Evolutionary conservation across 129 eudicot species (phyloP), one percentile per base, ranked within the genome.

Genomic region (Kitagawia praeruptora): DNA sequence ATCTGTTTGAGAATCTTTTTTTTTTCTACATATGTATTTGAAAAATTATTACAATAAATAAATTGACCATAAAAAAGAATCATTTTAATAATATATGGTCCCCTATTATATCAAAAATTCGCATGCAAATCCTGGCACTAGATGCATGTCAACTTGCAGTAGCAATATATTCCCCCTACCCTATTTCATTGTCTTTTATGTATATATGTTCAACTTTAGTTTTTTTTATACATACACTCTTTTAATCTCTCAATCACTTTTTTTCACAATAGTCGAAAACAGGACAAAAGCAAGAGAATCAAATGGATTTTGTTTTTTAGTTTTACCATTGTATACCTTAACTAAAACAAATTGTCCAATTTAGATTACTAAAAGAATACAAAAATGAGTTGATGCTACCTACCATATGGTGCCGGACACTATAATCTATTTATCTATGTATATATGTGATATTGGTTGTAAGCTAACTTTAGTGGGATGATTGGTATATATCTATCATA

Each of bases 131-230:
- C 25, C 13, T 0, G 14, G 69, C 34, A 34, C 44, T 16, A 69
- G 69, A 61, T 61, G 67, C 74, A 69, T 69, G 74, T 34, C n/a
- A 69, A 69, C 44, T 16, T 34, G 74, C 74, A 69, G 44, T 34
- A 13, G 11, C 40, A 69, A 69, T 28, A 69, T 69, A 69, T 69
- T 69, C 44, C 74, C 10, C 10, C 4, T 5, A 34, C 74, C 74
- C 74, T 69, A 69, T n/a, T 37, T 34, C 3, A 34, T 69, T 28
- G 74, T 69, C 42, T 31, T 69, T 11, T 14, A 28, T 31, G 42
- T 69, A 1, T 69, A 1, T 34, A 67, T 67, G 19, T 34, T 28
- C 21, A 67, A 31, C 73, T 40, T 11, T 2, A 28, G 15, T 67
- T 67, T 67, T 46, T 64, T 37, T 67, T 34, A 34, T 34, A 67